These are phyloP conservation scores for Arabidopsis arenosa DNA, from an alignment of 345 rosid species.

Conservation along the genomic window DNA sequence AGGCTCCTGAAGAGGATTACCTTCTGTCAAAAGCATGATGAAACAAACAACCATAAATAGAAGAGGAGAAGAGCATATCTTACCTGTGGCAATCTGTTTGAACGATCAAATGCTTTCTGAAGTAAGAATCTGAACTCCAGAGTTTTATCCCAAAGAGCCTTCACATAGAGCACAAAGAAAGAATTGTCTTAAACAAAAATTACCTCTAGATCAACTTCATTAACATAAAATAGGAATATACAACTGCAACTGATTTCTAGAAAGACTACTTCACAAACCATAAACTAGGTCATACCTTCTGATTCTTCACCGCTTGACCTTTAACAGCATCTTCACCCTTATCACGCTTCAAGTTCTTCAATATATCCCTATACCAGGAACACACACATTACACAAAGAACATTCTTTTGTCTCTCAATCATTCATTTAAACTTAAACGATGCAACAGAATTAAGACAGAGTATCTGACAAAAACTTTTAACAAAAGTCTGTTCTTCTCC, in stretches of 20 bases:
- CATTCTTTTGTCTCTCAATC: background rate
- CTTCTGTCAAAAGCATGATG: slow-evolving; percentile 14
- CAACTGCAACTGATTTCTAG: slow-evolving; percentile 2
- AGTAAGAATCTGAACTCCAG: slow-evolving; percentile 86
- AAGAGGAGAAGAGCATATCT: slow-evolving; percentile 25
- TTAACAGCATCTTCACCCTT: slow-evolving; percentile 87
- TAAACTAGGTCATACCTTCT: slow-evolving; percentile 55
- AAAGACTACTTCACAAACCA: background rate
- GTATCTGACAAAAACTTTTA: background rate
- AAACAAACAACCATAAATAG: background rate
- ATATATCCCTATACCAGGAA: slow-evolving; percentile 55
- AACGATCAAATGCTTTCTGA: slow-evolving; percentile 76
- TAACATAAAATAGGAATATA: background rate
- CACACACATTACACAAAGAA: slow-evolving; percentile 16
- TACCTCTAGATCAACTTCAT: background rate
- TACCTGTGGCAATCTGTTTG: slow-evolving; percentile 88
- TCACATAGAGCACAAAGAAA: slow-evolving; percentile 22
- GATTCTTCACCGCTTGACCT: slow-evolving; percentile 93
- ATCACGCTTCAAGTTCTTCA: slow-evolving; percentile 73
- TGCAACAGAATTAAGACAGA: background rate
- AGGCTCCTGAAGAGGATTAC: slow-evolving; percentile 59
- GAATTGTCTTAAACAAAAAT: background rate
- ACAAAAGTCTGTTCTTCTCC: background rate
- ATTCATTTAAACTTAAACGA: background rate
- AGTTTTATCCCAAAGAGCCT: slow-evolving; percentile 87